Percentiles rank a stretch among this genome's conserved stretches.
Conservation (phyloP, 345 rosid genomes). For the Eucalyptus sp. region DNA sequence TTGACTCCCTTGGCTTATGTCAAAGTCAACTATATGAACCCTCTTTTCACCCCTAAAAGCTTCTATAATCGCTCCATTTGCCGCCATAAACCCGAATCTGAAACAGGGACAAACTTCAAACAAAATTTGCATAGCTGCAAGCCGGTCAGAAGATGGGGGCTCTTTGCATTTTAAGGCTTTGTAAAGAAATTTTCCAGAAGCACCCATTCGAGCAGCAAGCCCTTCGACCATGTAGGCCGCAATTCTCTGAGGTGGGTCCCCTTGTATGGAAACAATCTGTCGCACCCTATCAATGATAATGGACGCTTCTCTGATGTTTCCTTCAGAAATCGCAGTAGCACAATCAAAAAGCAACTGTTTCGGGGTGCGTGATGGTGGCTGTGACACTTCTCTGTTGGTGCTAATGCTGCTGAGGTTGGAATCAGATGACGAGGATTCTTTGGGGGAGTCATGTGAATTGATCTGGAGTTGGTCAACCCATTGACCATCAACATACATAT, state of each 20-base stretch:
- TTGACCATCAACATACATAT: constrained; percentile 74
- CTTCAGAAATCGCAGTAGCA: constrained; percentile 61
- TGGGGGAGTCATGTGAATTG: constrained; percentile 57
- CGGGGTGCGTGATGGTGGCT: constrained; percentile 34
- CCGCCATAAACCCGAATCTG: constrained; percentile 87
- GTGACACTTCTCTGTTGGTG: constrained; percentile 55
- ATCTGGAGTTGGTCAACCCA: constrained; percentile 52
- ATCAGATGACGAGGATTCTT: constrained; percentile 73
- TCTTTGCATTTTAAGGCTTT: constrained; percentile 92
- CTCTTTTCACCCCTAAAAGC: constrained; percentile 58
- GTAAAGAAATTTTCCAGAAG: constrained; percentile 78
- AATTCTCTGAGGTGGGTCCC: constrained; percentile 86
- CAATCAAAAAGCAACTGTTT: constrained; percentile 67
- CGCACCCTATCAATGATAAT: constrained; percentile 63
- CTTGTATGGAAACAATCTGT: constrained; percentile 76
- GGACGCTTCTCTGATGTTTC: constrained; percentile 51
- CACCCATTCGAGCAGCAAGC: constrained; percentile 89
- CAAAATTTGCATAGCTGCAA: constrained; percentile 97
- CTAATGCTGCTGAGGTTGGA: constrained; percentile 57
- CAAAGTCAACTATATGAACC: constrained; percentile 86
- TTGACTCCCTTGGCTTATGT: constrained; percentile 91
- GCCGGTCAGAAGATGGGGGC: constrained; percentile 90
- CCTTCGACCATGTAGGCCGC: constrained; percentile 99
- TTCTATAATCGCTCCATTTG: constrained; percentile 79
- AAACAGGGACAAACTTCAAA: constrained; percentile 98